These are phyloP conservation scores for Exophiala bonariae DNA, from an alignment of 2,329 filamentous ascomycete genomes.

Conservation along the genomic window DNA sequence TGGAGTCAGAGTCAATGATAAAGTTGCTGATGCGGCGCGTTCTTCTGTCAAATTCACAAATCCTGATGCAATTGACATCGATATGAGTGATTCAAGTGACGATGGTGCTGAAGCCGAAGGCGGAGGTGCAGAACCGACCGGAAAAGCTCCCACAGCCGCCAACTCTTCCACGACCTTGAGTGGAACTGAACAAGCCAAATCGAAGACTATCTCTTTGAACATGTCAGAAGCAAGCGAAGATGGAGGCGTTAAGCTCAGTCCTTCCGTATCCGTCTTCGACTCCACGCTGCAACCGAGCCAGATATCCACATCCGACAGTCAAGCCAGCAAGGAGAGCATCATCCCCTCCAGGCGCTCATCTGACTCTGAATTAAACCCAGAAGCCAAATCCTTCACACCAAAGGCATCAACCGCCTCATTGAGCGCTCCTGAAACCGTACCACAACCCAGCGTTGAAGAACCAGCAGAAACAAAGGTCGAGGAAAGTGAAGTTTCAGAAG, in stretches of 20 bases:
- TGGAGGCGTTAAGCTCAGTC: conserved; percentile 18
- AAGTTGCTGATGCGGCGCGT: no score
- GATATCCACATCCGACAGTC: no score
- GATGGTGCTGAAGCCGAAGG: conserved; percentile 34
- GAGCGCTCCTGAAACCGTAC: conserved; percentile 4
- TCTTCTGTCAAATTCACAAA: no score
- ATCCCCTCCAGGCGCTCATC: neutral
- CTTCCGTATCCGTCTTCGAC: conserved; percentile 2
- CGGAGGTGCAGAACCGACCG: no score
- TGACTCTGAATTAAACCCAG: neutral
- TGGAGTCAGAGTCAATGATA: no score
- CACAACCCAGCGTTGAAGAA: conserved; percentile 31
- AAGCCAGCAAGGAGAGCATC: neutral
- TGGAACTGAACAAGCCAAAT: neutral
- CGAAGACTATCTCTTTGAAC: conserved; percentile 2
- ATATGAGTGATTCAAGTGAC: conserved; percentile 60
- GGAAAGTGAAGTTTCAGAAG: conserved; percentile 53
- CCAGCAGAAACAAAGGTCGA: conserved; percentile 30
- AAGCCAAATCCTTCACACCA: neutral
- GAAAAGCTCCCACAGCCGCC: no score
- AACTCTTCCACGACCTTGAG: no score
- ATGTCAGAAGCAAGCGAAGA: conserved; percentile 24
- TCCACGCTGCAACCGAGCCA: neutral
- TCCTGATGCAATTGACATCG: conserved; percentile 50
- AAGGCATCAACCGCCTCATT: neutral